Evolutionary conservation across 371 early-diverging fungal genomes (phyloP), one percentile per base, ranked within the genome.

Genomic region (Coelomomyces lativittatus): DNA sequence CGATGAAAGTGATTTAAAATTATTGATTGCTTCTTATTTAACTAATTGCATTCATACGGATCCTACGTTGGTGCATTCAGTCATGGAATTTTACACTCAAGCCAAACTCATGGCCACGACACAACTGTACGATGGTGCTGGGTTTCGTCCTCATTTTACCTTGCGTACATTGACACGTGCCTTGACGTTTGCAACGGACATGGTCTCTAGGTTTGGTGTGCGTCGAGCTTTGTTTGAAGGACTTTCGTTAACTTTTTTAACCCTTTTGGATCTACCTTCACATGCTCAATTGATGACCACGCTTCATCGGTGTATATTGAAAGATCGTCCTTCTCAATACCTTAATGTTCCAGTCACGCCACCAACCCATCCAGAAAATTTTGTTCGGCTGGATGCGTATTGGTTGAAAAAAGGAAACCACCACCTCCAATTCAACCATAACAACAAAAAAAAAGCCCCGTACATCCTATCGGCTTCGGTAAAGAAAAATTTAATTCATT

Each of bases 151-250:
- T 12, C 84, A 96, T 57, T 83, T 90, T 59, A 86, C 86, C 51
- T 79, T 96, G 74, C 80, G 99, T 54, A 96, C 95, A 0, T 65
- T 97, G 27, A 74, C 91, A 2, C 73, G 99, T 48, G 85, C 90
- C 0, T 62, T 97, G 36, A 73, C 78, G 15, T 92, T 82, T 60
- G 88, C 86, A 4, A 64, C 68, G 25, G 77, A 81, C 46, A 77
- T 81, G 30, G 74, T 77, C 14, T 57, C 72, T 3, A 77, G 70
- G 0, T 92, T 83, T 57, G 85, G 85, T 8, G 49, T 87, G 26
- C 61, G 81, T 17, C 71, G 88, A 25, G 77, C 86, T 8, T 63
- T 97, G 14, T 89, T 83, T 54, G 95, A 97, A 62, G 95, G 91
- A 1, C 79, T 87, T 48, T 78, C 67, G 41, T 88, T 98, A 90